Conservation (phyloP, 352 stramenopile genomes). For the Thraustochytrium striatum region DNA sequence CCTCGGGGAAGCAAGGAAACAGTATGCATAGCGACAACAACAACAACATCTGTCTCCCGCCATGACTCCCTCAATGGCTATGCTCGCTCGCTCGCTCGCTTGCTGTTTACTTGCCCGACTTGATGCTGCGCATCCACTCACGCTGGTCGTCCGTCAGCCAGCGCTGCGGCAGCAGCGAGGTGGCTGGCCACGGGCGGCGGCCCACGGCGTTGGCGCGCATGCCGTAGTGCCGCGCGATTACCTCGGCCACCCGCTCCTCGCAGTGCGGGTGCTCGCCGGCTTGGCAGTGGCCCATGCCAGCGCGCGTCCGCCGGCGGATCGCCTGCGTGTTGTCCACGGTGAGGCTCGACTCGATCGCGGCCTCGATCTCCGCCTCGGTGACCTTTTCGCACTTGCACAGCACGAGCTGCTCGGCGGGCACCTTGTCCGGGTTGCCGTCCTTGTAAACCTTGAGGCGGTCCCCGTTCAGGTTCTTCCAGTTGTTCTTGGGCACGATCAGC, state of each 20-base stretch:
- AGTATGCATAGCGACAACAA: too few relatives aligned
- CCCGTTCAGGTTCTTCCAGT: slow-evolving; percentile 18
- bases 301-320: slow-evolving; percentile 60
- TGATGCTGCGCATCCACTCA: slow-evolving; percentile 46
- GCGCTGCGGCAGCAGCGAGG: slow-evolving; percentile 58
- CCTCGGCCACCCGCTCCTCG: slow-evolving; percentile 59
- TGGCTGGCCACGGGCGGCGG: slow-evolving; percentile 61
- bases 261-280: slow-evolving; percentile 63
- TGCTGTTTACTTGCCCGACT: neutral
- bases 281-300: slow-evolving; percentile 63
- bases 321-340: slow-evolving; percentile 62
- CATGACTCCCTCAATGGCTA: too few relatives aligned
- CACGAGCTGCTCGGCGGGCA: slow-evolving; percentile 59
- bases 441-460: slow-evolving; percentile 57
- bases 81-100: too few relatives aligned
- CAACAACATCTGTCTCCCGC: too few relatives aligned
- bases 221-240: slow-evolving; percentile 54
- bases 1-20: too few relatives aligned
- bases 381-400: slow-evolving; percentile 67
- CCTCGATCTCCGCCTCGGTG: slow-evolving; percentile 62
- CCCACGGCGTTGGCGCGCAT: slow-evolving; percentile 59
- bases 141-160: slow-evolving; percentile 63
- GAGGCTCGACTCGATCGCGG: slow-evolving; percentile 57
- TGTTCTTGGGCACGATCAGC: slow-evolving; percentile 62
- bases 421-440: slow-evolving; percentile 52